phyloP scores from a whole-genome alignment of 768 basidiomycete genomes.

The Lactifluus volemus region DNA sequence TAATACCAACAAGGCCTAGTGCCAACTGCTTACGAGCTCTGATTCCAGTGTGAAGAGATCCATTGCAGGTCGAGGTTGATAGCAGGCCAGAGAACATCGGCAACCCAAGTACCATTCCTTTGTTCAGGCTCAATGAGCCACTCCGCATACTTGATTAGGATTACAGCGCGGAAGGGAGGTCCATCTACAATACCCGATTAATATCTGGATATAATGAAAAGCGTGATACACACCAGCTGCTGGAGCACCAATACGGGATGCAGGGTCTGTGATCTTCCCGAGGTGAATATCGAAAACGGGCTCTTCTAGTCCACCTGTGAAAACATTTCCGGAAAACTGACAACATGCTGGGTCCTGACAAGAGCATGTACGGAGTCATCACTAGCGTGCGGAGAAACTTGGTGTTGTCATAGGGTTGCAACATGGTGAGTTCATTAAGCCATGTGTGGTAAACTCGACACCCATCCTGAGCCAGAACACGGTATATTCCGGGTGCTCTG shows the following conservation, averaged over 20 bases:
- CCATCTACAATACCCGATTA: background rate
- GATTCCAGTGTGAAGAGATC: background rate
- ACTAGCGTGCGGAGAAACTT: conserved; percentile 3
- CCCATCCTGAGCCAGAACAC: background rate
- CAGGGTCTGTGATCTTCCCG: no score
- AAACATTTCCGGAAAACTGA: conserved; percentile 10
- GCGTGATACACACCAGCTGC: no score
- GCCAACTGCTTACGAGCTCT: conserved; percentile 6
- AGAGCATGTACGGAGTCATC: background rate
- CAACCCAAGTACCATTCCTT: no score
- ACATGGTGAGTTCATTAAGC: conserved; percentile 4
- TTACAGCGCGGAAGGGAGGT: no score
- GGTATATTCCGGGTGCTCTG: no score
- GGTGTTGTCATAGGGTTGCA: background rate
- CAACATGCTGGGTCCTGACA: conserved; percentile 9
- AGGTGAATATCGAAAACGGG: no score
- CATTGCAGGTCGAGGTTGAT: no score
- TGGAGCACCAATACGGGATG: no score
- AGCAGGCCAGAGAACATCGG: no score
- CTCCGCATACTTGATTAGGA: no score
- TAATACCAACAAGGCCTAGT: no score
- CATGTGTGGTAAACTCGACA: conserved; percentile 9
- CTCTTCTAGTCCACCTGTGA: background rate
- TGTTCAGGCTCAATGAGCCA: no score
- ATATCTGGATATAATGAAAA: background rate